Evolutionary conservation across 1,284 basidiomycete species (phyloP).

Genomic region (Farysia itapuensis): DNA sequence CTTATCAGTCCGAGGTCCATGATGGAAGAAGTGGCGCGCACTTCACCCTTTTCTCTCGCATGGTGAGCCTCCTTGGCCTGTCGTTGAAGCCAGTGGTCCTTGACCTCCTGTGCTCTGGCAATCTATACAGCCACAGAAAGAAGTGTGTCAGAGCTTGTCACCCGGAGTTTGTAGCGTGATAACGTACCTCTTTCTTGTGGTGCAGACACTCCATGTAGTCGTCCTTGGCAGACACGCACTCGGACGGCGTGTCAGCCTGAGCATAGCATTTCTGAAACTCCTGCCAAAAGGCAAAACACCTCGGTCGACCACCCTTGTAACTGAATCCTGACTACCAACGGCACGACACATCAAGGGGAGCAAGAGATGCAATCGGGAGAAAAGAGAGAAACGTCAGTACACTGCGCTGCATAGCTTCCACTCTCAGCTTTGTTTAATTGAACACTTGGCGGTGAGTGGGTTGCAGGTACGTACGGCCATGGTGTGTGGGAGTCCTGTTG

Average conservation of each 20-base stretch:
- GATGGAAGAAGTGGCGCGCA: slow-evolving; percentile 42
- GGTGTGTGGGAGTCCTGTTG: too few relatives aligned
- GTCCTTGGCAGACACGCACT: slow-evolving; percentile 75
- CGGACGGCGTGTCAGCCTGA: slow-evolving; percentile 72
- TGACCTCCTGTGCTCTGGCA: slow-evolving; percentile 47
- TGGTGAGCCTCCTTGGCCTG: slow-evolving; percentile 43
- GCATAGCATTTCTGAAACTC: slow-evolving; percentile 78
- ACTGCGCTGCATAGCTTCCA: too few relatives aligned
- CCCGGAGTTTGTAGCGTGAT: too few relatives aligned
- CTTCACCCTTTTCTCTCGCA: slow-evolving; percentile 45
- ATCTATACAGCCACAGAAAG: slow-evolving; percentile 15
- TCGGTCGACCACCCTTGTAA: slow-evolving; percentile 74
- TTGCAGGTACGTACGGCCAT: too few relatives aligned
- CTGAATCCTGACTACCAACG: slow-evolving; percentile 67
- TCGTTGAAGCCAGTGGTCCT: slow-evolving; percentile 48
- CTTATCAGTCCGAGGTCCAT: slow-evolving; percentile 45
- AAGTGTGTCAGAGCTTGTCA: background rate
- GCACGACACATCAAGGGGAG: too few relatives aligned
- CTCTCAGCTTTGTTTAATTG: too few relatives aligned
- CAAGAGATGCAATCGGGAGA: too few relatives aligned
- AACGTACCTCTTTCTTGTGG: slow-evolving; percentile 79
- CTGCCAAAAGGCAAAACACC: slow-evolving; percentile 92
- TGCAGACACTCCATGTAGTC: slow-evolving; percentile 95
- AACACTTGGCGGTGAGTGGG: too few relatives aligned
- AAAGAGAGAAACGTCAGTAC: too few relatives aligned